Percentiles rank a stretch among this genome's conserved stretches.
These are phyloP conservation scores for Hyaloscypha bicolor DNA, from an alignment of 495 filamentous ascomycete species.

Conservation along the genomic window DNA sequence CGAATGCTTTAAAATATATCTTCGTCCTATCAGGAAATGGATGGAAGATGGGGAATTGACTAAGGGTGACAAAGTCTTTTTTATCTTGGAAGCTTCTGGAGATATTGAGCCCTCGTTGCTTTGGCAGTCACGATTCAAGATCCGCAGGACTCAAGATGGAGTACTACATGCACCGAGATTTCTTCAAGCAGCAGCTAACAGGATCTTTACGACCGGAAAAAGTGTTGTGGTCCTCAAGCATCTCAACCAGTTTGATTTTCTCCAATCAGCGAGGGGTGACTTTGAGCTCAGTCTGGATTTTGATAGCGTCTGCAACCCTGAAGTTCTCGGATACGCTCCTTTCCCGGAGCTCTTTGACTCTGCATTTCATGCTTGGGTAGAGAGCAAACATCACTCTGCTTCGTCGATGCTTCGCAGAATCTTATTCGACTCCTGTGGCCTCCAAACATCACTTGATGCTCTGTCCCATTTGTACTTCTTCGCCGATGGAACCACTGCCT, in stretches of 20 bases:
- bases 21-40: constrained; percentile 78
- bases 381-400: constrained; percentile 67
- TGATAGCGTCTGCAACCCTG: constrained; percentile 51
- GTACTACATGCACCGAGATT: constrained; percentile 70
- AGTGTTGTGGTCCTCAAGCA: constrained; percentile 79
- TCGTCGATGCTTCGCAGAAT: constrained; percentile 63
- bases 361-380: constrained; percentile 72
- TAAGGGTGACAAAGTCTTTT: constrained; percentile 67
- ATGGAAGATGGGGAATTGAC: constrained; percentile 78
- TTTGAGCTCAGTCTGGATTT: constrained; percentile 53
- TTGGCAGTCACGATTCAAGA: constrained; percentile 75
- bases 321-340: constrained; percentile 55
- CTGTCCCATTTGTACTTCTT: constrained; percentile 74
- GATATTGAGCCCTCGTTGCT: constrained; percentile 63
- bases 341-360: constrained; percentile 74
- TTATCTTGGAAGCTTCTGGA: constrained; percentile 61
- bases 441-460: constrained; percentile 66
- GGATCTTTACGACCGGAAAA: constrained; percentile 85
- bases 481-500: constrained; percentile 64
- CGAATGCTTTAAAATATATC: constrained; percentile 79
- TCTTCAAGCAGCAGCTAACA: constrained; percentile 63
- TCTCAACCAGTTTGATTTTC: constrained; percentile 48
- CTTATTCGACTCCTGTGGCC: constrained; percentile 69
- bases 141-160: constrained; percentile 57
- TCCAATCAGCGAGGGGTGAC: constrained; percentile 18